Evolutionary conservation across 306 rosid genomes (phyloP), one percentile per base, ranked within the genome.

Genomic region (Senna tora): DNA sequence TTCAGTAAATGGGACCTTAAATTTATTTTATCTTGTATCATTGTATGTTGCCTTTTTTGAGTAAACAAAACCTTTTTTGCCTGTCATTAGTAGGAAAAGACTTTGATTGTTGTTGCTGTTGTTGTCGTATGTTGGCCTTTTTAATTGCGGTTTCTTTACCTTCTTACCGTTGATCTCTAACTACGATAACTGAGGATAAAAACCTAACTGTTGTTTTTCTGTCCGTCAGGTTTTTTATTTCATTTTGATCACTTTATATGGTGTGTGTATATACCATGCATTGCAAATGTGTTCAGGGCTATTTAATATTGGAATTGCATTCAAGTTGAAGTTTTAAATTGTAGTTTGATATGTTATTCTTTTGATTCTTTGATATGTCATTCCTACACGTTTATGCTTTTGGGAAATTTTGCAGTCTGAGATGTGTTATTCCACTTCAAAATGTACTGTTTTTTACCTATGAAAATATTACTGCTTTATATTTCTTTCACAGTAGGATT

Each of bases 41-140:
- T n/a, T n/a, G n/a, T n/a, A n/a, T n/a, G n/a, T n/a, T n/a, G n/a
- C n/a, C n/a, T n/a, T n/a, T n/a, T n/a, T n/a, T n/a, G n/a, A n/a
- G n/a, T n/a, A n/a, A n/a, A n/a, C n/a, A n/a, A n/a, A n/a, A n/a
- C n/a, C n/a, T n/a, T n/a, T n/a, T n/a, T n/a, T n/a, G n/a, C n/a
- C n/a, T n/a, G n/a, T n/a, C n/a, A n/a, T n/a, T n/a, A n/a, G n/a
- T n/a, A n/a, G n/a, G n/a, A n/a, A n/a, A n/a, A n/a, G n/a, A n/a
- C n/a, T n/a, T n/a, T n/a, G n/a, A n/a, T n/a, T n/a, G n/a, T n/a
- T n/a, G n/a, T n/a, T n/a, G n/a, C n/a, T n/a, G n/a, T n/a, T n/a
- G n/a, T n/a, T n/a, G n/a, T n/a, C n/a, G n/a, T n/a, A 28, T 70
- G 66, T 34, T 70, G 52, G 30, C 11, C 20, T 53, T 42, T 46